Evolutionary conservation across 768 basidiomycete species (phyloP).

Genomic region (Termitomyces sp.): DNA sequence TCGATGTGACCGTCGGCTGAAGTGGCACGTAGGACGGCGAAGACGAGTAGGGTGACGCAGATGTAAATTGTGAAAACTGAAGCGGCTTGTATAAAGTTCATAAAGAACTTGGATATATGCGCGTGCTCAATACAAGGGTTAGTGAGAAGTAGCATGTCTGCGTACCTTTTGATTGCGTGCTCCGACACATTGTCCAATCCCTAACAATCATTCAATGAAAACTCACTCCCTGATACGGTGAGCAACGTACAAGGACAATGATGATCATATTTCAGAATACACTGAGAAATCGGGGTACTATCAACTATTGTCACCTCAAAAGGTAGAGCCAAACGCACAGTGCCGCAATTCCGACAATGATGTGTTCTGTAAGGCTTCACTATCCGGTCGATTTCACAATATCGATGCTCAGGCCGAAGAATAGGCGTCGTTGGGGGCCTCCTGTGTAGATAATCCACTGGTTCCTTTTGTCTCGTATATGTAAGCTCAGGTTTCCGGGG

Average conservation of each 20-base stretch:
- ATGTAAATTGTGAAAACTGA: slow-evolving; percentile 59
- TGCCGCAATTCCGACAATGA: slow-evolving; percentile 83
- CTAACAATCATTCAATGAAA: slow-evolving; percentile 25
- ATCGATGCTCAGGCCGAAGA: slow-evolving; percentile 61
- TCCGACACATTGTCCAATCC: slow-evolving; percentile 95
- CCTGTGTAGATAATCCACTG: slow-evolving; percentile 23
- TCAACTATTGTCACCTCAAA: not conserved
- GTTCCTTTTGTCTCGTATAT: not conserved
- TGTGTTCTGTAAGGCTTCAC: slow-evolving; percentile 75
- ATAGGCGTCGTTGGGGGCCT: slow-evolving; percentile 35
- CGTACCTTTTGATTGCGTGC: slow-evolving; percentile 84
- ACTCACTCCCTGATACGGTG: not conserved
- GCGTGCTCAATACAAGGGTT: not conserved
- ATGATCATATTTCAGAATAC: slow-evolving; percentile 81
- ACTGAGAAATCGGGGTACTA: slow-evolving; percentile 38
- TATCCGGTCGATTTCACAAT: slow-evolving; percentile 59
- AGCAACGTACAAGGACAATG: slow-evolving; percentile 77
- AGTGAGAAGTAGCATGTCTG: not conserved
- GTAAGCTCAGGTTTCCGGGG: slow-evolving; percentile 6
- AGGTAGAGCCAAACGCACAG: slow-evolving; percentile 40
- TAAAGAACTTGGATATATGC: slow-evolving; percentile 62
- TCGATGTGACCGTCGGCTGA: slow-evolving; percentile 37
- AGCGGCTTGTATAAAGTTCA: slow-evolving; percentile 73
- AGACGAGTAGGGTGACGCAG: slow-evolving; percentile 54
- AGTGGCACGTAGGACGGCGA: slow-evolving; percentile 36